Evolutionary conservation across 2,329 filamentous ascomycete species (phyloP), one percentile per base, ranked within the genome.

Genomic region (Pseudomassariella vexata): DNA sequence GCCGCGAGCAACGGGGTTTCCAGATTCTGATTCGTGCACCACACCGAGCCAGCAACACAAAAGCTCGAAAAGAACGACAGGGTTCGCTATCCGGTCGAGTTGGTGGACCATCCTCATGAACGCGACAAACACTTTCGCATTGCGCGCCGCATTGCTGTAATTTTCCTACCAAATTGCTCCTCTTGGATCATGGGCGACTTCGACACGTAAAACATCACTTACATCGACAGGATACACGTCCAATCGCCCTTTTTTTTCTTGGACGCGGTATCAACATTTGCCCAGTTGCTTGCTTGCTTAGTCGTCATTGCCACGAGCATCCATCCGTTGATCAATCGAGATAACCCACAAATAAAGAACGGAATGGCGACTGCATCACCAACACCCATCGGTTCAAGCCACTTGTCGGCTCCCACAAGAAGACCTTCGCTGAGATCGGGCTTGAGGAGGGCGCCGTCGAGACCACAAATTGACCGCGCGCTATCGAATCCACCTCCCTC

Each of bases 381-480:
- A 42, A 76, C 73, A 5, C 72, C 76, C 21, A 59, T 70, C 48
- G 67, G 63, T 43, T 60, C 63, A 15, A 63, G 57, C 44, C 60
- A 66, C 47, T 65, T 63, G 47, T 63, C 58, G 32, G 62, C 54
- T 36, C 49, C 69, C 10, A 60, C 62, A 19, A 56, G 75, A 48
- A 68, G 73, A 46, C 68, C 70, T 7, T 77, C 75, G 5, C 62
- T 74, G 38, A 62, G 75, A 41, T 75, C 77, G 42, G 66, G 68
- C 23, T 53, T 74, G 28, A 65, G 69, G 45, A 68, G 70, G 26
- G 60, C 65, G 5, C 54, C 64, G 1, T 68, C 71, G 15, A 61
- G 73, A 39, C 55, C 65, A 6, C 56, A 59, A 17, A 43, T 69
- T 28, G 57, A 50, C 35, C 63, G 68, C 36, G 60, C 57, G 46